Evolutionary conservation across 2,329 filamentous ascomycete species (phyloP).

Genomic region (Cryphonectria carpinicola): DNA sequence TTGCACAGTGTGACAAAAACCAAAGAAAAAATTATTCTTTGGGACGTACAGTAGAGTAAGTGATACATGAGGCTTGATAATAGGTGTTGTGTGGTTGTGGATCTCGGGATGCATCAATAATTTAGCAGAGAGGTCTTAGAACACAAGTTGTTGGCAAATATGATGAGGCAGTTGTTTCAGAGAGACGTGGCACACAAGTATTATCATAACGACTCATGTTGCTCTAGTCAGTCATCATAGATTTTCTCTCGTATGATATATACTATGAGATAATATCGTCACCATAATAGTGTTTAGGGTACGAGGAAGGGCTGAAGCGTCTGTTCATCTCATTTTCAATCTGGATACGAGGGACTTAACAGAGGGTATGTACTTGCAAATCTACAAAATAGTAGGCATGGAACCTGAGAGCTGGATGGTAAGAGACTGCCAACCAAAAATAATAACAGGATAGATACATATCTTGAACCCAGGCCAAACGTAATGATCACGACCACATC

Average conservation of each 20-base stretch:
- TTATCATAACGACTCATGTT: background rate
- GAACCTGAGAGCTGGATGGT: too few species aligned
- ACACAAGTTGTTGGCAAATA: too few species aligned
- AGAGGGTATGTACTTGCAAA: too few species aligned
- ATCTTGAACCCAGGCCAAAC: background rate
- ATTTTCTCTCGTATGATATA: background rate
- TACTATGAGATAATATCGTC: background rate
- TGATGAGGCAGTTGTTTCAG: background rate
- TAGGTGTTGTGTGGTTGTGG: background rate
- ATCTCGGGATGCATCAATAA: too few species aligned
- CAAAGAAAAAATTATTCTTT: background rate
- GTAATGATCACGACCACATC: background rate
- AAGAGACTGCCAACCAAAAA: too few species aligned
- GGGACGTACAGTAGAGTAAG: background rate
- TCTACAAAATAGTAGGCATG: too few species aligned
- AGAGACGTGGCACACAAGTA: background rate
- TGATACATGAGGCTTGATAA: background rate
- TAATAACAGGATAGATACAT: background rate
- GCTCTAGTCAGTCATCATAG: background rate
- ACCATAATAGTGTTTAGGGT: background rate
- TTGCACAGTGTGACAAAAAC: background rate
- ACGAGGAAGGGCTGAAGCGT: background rate
- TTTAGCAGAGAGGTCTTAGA: too few species aligned
- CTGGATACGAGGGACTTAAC: too few species aligned
- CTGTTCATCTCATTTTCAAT: background rate